Evolutionary conservation across 352 stramenopile genomes (phyloP).

Genomic region (Phytophthora macrochlamydospora): DNA sequence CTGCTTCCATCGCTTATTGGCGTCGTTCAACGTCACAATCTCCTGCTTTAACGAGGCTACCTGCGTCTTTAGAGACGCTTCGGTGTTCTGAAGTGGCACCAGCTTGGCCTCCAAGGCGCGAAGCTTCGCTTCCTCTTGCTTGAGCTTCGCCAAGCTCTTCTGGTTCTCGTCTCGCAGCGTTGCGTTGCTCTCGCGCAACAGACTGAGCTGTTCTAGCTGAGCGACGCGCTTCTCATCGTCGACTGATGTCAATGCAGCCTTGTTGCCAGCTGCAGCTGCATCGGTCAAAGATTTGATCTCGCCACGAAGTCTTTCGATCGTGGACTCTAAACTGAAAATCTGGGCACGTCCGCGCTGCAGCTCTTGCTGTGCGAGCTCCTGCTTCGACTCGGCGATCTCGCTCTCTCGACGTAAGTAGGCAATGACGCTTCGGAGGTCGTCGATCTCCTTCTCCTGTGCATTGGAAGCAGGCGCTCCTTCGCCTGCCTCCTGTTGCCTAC

Average conservation of each 20-base stretch:
- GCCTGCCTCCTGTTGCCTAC: slow-evolving; percentile 28
- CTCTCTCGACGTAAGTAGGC: slow-evolving; percentile 71
- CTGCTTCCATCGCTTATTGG: slow-evolving; percentile 80
- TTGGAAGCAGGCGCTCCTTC: slow-evolving; percentile 21
- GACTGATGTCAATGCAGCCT: slow-evolving; percentile 10
- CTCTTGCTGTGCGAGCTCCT: slow-evolving; percentile 74
- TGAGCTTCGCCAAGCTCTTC: slow-evolving; percentile 55
- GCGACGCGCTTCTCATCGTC: slow-evolving; percentile 60
- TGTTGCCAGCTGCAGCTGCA: slow-evolving; percentile 17
- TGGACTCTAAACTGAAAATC: slow-evolving; percentile 63
- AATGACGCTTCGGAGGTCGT: slow-evolving; percentile 77
- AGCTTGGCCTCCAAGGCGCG: slow-evolving; percentile 56
- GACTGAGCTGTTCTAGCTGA: slow-evolving; percentile 73
- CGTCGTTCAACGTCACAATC: slow-evolving; percentile 55
- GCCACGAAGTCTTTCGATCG: slow-evolving; percentile 57
- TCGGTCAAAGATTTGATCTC: slow-evolving; percentile 57
- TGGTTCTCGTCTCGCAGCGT: slow-evolving; percentile 77
- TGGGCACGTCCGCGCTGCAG: slow-evolving; percentile 58
- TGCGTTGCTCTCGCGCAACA: slow-evolving; percentile 82
- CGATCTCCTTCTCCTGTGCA: slow-evolving; percentile 62
- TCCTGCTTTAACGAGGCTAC: slow-evolving; percentile 71
- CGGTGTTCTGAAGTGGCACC: slow-evolving; percentile 49
- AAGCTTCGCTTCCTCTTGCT: slow-evolving; percentile 57
- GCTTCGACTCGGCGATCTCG: slow-evolving; percentile 72
- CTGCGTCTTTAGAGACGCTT: slow-evolving; percentile 51